Evolutionary conservation across 1,139 yeast genomes (phyloP).

Genomic region (Kluyveromyces sp.): DNA sequence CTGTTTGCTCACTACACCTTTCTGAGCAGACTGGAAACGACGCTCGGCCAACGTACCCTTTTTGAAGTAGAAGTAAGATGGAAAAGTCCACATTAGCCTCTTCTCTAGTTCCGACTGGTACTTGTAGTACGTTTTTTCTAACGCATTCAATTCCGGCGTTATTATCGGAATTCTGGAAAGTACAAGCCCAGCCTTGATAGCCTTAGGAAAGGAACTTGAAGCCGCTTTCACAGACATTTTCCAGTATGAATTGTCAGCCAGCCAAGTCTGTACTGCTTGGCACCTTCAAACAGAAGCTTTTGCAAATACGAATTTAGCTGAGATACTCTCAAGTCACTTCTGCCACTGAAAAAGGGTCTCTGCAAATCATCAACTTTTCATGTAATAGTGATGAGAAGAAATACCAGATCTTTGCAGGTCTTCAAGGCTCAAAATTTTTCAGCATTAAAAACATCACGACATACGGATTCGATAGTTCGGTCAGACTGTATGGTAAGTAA

Average conservation of each 20-base stretch:
- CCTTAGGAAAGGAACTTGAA: conserved; percentile 14
- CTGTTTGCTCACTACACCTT: conserved; percentile 63
- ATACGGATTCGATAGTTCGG: conserved; percentile 2
- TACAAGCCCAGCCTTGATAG: conserved; percentile 45
- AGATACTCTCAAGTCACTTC: too few species aligned
- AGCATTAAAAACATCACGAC: neutral
- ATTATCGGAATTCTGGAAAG: conserved; percentile 79
- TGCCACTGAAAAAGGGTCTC: too few species aligned
- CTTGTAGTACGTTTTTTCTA: conserved; percentile 69
- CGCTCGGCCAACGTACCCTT: conserved; percentile 87
- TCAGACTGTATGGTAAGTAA: neutral
- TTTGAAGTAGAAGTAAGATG: conserved; percentile 85
- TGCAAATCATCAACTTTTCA: too few species aligned
- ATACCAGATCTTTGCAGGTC: too few species aligned
- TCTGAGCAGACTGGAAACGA: conserved; percentile 67
- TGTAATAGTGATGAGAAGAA: too few species aligned
- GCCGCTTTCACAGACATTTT: conserved; percentile 14
- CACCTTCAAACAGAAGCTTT: neutral
- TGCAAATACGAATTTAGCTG: neutral
- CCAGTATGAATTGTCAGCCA: neutral
- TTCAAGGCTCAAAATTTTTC: conserved; percentile 2
- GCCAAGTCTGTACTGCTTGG: neutral
- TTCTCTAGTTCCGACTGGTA: conserved; percentile 84
- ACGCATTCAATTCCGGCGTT: conserved; percentile 65
- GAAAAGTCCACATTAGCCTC: conserved; percentile 96